These are phyloP conservation scores for Pholiota molesta DNA, from an alignment of 768 basidiomycete species.

Conservation along the genomic window DNA sequence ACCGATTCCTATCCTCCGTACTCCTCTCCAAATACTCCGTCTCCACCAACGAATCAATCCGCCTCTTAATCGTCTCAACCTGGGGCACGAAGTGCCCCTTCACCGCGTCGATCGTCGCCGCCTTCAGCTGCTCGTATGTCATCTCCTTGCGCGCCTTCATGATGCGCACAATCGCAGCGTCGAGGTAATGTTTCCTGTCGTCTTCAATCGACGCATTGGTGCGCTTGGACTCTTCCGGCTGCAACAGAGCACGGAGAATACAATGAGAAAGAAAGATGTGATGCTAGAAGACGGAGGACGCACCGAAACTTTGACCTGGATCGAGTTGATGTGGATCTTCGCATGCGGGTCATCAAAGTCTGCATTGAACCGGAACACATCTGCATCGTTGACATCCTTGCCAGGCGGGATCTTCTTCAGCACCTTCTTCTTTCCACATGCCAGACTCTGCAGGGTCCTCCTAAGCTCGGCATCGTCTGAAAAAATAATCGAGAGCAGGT, in stretches of 20 bases:
- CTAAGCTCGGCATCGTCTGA: conserved; percentile 73
- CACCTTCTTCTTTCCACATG: conserved; percentile 89
- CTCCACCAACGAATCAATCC: conserved; percentile 83
- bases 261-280: conserved; percentile 4
- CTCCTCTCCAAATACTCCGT: conserved; percentile 84
- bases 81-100: conserved; percentile 87
- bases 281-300: conserved; percentile 26
- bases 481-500: conserved; percentile 24
- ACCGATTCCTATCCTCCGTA: conserved; percentile 68
- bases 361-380: conserved; percentile 81
- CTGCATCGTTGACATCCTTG: conserved; percentile 74
- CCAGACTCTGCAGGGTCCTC: conserved; percentile 90
- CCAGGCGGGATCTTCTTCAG: conserved; percentile 79
- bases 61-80: conserved; percentile 82
- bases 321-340: conserved; percentile 92
- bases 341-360: conserved; percentile 78
- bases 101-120: conserved; percentile 84
- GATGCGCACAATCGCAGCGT: conserved; percentile 94
- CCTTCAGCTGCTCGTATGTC: conserved; percentile 76
- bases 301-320: conserved; percentile 92
- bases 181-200: conserved; percentile 83
- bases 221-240: conserved; percentile 85
- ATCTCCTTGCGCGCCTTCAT: conserved; percentile 94
- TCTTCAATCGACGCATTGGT: conserved; percentile 86
- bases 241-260: neutral